Evolutionary conservation across 2,329 filamentous ascomycete species (phyloP).

Genomic region (Westerdykella aurantiaca): DNA sequence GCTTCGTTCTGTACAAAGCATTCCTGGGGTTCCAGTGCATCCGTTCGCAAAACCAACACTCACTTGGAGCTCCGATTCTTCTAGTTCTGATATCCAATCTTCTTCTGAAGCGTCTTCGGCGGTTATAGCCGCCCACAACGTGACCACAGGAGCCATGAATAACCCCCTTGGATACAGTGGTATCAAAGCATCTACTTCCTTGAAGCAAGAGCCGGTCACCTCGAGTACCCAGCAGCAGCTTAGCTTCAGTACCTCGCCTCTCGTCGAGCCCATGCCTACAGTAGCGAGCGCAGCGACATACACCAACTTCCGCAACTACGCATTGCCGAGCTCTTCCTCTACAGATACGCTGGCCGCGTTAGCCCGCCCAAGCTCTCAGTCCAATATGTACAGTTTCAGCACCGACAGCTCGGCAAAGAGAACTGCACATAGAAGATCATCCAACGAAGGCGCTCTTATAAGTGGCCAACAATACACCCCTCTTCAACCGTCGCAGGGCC

Average conservation of each 20-base stretch:
- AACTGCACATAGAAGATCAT: conserved; percentile 13
- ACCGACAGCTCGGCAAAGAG: conserved; percentile 26
- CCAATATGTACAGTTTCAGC: conserved; percentile 39
- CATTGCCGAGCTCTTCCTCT: conserved; percentile 12
- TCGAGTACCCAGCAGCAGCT: conserved; percentile 8
- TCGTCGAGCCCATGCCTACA: conserved; percentile 18
- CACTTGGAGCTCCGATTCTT: conserved; percentile 15
- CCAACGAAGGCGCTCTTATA: conserved; percentile 31
- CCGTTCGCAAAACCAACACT: conserved; percentile 18
- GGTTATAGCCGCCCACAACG: conserved; percentile 5
- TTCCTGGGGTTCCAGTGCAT: conserved; percentile 7
- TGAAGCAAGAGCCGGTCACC: too few relatives aligned
- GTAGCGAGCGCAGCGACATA: conserved; percentile 16
- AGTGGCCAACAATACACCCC: conserved; percentile 40
- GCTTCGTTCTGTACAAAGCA: conserved; percentile 22
- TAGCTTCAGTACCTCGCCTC: conserved; percentile 20
- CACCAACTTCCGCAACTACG: conserved; percentile 22
- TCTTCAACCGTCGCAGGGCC: conserved; percentile 12
- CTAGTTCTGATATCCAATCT: conserved; percentile 6
- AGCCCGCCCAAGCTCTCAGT: conserved; percentile 27
- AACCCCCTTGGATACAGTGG: too few relatives aligned
- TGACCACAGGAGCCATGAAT: conserved; percentile 5
- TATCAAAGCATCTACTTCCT: too few relatives aligned
- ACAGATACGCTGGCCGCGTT: conserved; percentile 15
- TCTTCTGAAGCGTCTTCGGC: conserved; percentile 8